These are phyloP conservation scores for Lotmaria passim DNA, from an alignment of 208 protist species.

Conservation along the genomic window DNA sequence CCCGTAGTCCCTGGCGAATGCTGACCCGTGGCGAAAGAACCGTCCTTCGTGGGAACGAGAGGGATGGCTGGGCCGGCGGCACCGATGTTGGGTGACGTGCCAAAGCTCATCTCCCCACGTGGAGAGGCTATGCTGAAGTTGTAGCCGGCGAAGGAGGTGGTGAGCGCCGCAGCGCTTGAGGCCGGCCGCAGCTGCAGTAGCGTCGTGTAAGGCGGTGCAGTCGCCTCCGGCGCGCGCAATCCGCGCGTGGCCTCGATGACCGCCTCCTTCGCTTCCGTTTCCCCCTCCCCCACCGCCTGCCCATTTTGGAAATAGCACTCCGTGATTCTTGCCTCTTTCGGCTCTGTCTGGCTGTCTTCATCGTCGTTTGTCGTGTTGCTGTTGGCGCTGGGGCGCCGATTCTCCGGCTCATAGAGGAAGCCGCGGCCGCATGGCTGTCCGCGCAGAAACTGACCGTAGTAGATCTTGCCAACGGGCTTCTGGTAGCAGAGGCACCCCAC, in stretches of 20 bases:
- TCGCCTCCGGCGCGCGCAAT: conserved; percentile 16
- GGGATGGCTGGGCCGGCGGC: not conserved
- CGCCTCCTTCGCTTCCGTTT: conserved; percentile 24
- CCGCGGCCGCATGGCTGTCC: conserved; percentile 67
- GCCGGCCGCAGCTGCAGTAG: conserved; percentile 11
- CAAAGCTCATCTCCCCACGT: conserved; percentile 3
- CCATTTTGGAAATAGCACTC: conserved; percentile 47
- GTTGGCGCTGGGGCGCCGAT: too few species aligned
- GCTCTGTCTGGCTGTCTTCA: conserved; percentile 8
- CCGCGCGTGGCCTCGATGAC: conserved; percentile 27
- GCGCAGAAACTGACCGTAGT: conserved; percentile 62
- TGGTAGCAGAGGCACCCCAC: conserved; percentile 47
- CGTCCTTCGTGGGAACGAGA: not conserved
- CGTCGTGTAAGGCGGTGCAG: conserved; percentile 1
- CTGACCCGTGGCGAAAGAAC: not conserved
- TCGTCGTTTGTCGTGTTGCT: too few species aligned
- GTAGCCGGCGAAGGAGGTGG: not conserved
- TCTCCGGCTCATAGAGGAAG: conserved; percentile 29
- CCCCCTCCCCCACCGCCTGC: conserved; percentile 28
- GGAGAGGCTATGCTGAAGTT: conserved; percentile 1
- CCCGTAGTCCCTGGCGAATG: not conserved
- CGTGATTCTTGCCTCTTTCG: conserved; percentile 17
- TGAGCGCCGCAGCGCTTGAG: not conserved
- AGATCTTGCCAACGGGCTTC: conserved; percentile 39
- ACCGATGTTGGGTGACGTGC: conserved; percentile 5